Percentiles rank a stretch among this genome's conserved stretches.
These are phyloP conservation scores for Microsporum canis DNA, from an alignment of 2,329 filamentous ascomycete genomes.

Conservation along the genomic window DNA sequence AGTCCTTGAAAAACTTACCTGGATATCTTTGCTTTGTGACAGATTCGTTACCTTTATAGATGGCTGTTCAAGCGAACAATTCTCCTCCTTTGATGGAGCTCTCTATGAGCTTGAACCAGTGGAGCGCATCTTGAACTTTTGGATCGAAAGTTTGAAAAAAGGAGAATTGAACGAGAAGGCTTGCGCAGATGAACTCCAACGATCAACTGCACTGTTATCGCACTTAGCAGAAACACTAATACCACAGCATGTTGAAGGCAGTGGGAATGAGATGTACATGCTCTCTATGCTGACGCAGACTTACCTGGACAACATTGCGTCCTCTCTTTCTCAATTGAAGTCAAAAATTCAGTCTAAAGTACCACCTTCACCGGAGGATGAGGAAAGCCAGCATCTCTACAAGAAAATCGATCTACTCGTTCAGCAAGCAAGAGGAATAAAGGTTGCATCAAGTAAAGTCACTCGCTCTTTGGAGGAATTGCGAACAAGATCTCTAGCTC, in stretches of 20 bases:
- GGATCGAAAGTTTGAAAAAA: slow-evolving; percentile 71
- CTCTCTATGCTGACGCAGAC: slow-evolving; percentile 64
- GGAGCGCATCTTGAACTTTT: slow-evolving; percentile 75
- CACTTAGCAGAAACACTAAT: slow-evolving; percentile 77
- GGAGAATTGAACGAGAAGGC: slow-evolving; percentile 79
- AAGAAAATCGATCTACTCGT: slow-evolving; percentile 62
- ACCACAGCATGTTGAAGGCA: slow-evolving; percentile 55
- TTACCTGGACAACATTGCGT: slow-evolving; percentile 66
- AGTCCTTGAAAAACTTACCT: slow-evolving; percentile 72
- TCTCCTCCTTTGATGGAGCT: slow-evolving; percentile 65
- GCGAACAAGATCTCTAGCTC: slow-evolving; percentile 60
- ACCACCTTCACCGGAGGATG: slow-evolving; percentile 49
- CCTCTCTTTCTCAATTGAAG: slow-evolving; percentile 52
- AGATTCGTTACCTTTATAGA: slow-evolving; percentile 73
- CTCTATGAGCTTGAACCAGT: slow-evolving; percentile 83
- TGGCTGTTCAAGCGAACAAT: slow-evolving; percentile 65
- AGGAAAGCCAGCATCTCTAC: slow-evolving; percentile 56
- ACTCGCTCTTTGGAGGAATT: slow-evolving; percentile 67
- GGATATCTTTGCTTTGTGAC: slow-evolving; percentile 71
- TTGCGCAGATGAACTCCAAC: slow-evolving; percentile 68
- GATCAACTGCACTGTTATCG: slow-evolving; percentile 74
- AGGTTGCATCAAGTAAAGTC: slow-evolving; percentile 71
- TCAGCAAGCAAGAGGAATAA: slow-evolving; percentile 66
- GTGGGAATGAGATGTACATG: slow-evolving; percentile 71
- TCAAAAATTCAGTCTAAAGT: slow-evolving; percentile 57